Conservation (phyloP, 176 grass and related monocot genomes). For the Echinochloa phyllopogon region DNA sequence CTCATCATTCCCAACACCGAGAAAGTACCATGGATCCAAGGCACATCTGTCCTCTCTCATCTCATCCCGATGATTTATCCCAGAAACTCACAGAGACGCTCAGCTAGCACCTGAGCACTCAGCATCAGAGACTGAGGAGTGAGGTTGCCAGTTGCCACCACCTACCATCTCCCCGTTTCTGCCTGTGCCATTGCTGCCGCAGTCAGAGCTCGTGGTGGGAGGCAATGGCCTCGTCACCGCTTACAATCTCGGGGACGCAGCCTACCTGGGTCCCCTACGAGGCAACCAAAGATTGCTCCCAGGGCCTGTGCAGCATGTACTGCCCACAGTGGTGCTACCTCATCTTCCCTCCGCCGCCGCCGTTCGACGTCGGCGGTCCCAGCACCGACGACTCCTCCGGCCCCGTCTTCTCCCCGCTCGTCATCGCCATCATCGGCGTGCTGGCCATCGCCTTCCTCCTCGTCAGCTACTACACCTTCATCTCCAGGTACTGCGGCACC, state of each 20-base stretch:
- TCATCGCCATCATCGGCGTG: slow-evolving; percentile 91
- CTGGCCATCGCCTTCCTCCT: slow-evolving; percentile 88
- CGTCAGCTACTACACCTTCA: slow-evolving; percentile 81
- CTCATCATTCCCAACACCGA: slow-evolving; percentile 36
- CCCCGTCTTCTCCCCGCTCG: slow-evolving; percentile 75
- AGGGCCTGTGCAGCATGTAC: slow-evolving; percentile 90
- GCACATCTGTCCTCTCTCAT: slow-evolving; percentile 1
- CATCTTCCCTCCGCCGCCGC: slow-evolving; percentile 85
- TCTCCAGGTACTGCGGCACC: slow-evolving; percentile 78
- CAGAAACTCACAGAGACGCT: slow-evolving; percentile 48
- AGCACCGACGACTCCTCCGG: slow-evolving; percentile 55
- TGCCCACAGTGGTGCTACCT: slow-evolving; percentile 97
- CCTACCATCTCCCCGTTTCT: slow-evolving; percentile 1
- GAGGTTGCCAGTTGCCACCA: neutral
- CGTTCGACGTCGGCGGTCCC: slow-evolving; percentile 49
- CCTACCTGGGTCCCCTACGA: slow-evolving; percentile 85
- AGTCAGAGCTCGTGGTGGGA: slow-evolving; percentile 13
- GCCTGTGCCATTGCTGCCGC: neutral
- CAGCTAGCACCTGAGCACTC: slow-evolving; percentile 34
- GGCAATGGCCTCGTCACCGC: slow-evolving; percentile 55
- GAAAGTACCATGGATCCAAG: slow-evolving; percentile 45
- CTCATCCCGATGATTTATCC: slow-evolving; percentile 53
- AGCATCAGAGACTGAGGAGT: slow-evolving; percentile 3
- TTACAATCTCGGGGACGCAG: slow-evolving; percentile 34
- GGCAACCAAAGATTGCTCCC: slow-evolving; percentile 80